Evolutionary conservation across 306 rosid genomes (phyloP).

Genomic region (Pyrus bretschneideri): DNA sequence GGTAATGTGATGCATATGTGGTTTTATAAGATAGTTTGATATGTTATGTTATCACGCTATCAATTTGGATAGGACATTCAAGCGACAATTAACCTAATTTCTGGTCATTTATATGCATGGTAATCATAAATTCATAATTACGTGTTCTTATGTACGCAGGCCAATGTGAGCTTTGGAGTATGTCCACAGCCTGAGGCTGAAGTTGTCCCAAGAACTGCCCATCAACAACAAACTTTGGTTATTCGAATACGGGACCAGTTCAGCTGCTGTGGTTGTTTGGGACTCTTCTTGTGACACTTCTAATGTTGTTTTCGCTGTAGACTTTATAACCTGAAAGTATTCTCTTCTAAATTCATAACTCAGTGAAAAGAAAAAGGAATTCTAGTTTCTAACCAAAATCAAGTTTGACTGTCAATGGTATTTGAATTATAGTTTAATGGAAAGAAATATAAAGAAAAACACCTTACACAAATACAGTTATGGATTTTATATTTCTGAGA

Average conservation of each 20-base stretch:
- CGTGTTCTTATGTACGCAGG: background rate
- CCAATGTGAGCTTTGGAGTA: conserved; percentile 2
- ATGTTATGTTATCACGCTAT: background rate
- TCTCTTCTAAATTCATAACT: background rate
- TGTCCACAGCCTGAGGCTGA: conserved; percentile 8
- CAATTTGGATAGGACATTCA: background rate
- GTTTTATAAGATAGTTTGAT: no score
- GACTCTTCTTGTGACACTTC: background rate
- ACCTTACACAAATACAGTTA: no score
- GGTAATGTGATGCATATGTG: no score
- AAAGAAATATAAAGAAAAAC: background rate
- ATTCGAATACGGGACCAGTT: background rate
- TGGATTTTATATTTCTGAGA: no score
- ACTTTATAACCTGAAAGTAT: background rate
- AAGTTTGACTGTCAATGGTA: background rate
- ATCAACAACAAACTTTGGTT: background rate
- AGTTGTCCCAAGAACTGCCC: background rate
- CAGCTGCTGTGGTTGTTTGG: background rate
- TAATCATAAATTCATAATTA: background rate
- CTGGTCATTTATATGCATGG: background rate
- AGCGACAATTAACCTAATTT: background rate
- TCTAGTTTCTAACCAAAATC: background rate
- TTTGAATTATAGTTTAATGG: background rate
- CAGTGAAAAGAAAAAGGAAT: background rate
- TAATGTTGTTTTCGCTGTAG: background rate